A percentile compares a stretch with the other conserved stretches of the same genome.
Evolutionary conservation across 768 basidiomycete genomes (phyloP).

Genomic region (Naganishia onofrii): DNA sequence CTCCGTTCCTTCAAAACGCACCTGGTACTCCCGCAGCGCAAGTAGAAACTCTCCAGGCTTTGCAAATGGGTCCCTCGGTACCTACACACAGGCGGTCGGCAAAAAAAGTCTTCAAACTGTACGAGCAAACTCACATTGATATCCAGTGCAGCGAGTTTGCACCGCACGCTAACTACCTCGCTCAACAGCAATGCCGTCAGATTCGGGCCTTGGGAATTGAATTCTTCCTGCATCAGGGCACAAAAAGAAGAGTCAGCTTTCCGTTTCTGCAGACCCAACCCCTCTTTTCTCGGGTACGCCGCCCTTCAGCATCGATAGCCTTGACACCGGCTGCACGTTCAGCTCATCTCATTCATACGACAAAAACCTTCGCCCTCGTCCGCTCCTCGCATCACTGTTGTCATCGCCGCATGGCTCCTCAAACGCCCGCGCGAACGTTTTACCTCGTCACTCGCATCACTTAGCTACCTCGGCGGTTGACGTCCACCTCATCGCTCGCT

Average conservation of each 20-base stretch:
- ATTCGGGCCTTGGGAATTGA: constrained; percentile 26
- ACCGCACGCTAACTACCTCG: constrained; percentile 26
- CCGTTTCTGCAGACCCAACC: no score
- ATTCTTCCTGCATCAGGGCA: constrained; percentile 15
- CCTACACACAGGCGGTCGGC: constrained; percentile 2
- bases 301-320: no score
- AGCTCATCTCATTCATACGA: no score
- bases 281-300: no score
- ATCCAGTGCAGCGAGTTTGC: constrained; percentile 27
- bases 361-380: no score
- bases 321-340: no score
- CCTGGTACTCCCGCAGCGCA: constrained; percentile 15
- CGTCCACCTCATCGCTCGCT: not conserved
- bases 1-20: not conserved
- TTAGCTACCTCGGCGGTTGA: no score
- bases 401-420: no score
- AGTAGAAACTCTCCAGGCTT: constrained; percentile 25
- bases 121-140: constrained; percentile 15
- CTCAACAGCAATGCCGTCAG: constrained; percentile 29
- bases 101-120: not conserved
- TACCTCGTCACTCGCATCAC: no score
- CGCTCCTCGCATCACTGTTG: no score
- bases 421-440: not conserved
- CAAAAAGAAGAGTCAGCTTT: not conserved
- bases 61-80: constrained; percentile 29